Conservation (phyloP, 192 early-diverging fungal genomes). For the Phycomyces nitens region DNA sequence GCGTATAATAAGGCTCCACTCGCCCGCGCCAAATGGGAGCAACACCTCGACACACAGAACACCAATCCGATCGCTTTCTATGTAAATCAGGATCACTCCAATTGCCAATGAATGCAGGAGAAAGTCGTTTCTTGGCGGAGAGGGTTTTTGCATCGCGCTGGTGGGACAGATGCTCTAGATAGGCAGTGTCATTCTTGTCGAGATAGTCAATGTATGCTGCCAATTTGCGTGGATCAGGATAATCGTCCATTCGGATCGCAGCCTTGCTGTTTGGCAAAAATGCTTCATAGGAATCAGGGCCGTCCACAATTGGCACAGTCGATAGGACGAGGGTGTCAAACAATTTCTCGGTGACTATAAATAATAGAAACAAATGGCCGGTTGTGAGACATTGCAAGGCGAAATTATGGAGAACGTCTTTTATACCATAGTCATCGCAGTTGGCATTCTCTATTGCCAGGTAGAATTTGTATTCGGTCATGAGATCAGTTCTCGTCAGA, state of each 20-base stretch:
- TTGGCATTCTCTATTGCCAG: constrained; percentile 20
- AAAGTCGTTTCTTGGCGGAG: constrained; percentile 1
- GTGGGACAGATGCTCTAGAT: constrained; percentile 5
- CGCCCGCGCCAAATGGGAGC: constrained; percentile 1
- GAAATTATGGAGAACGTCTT: background rate
- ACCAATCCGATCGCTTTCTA: background rate
- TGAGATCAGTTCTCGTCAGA: constrained; percentile 1
- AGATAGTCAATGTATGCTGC: constrained; percentile 18
- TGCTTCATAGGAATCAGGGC: constrained; percentile 5
- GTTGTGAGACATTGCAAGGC: no score
- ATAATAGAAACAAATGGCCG: background rate
- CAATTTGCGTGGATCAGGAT: constrained; percentile 19
- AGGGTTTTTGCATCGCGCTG: background rate
- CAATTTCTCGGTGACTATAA: constrained; percentile 21
- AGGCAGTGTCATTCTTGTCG: constrained; percentile 10
- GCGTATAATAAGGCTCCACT: background rate
- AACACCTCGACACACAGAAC: constrained; percentile 11
- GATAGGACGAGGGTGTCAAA: constrained; percentile 13
- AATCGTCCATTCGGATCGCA: constrained; percentile 16
- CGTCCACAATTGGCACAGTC: constrained; percentile 17
- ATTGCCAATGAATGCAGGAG: background rate
- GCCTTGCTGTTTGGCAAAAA: constrained; percentile 9
- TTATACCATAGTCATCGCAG: constrained; percentile 26
- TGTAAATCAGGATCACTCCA: constrained; percentile 13
- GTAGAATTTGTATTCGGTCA: constrained; percentile 27